Conservation (phyloP, 768 basidiomycete species). For the Solioccasus polychromus region DNA sequence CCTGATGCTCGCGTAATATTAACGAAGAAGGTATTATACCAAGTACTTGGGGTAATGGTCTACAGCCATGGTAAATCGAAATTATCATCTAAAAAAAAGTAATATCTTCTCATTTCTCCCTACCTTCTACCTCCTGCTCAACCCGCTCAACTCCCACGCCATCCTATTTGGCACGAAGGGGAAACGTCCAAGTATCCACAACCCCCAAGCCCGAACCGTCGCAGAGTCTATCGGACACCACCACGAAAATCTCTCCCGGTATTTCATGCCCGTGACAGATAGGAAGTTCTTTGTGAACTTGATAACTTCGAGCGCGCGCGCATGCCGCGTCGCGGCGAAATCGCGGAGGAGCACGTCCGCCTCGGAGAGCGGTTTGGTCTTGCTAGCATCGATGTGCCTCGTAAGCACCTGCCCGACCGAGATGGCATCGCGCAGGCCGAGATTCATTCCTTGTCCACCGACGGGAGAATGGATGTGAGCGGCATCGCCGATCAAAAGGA, state of each 20-base stretch:
- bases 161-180: slow-evolving; percentile 11
- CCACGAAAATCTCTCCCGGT: slow-evolving; percentile 13
- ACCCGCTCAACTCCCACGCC: slow-evolving; percentile 22
- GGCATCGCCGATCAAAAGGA: slow-evolving; percentile 43
- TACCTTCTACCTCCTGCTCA: slow-evolving; percentile 20
- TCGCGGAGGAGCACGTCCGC: slow-evolving; percentile 33
- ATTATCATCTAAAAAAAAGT: no score
- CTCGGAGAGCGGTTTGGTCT: slow-evolving; percentile 6
- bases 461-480: slow-evolving; percentile 55
- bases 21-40: no score
- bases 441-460: slow-evolving; percentile 58
- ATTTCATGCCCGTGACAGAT: slow-evolving; percentile 20
- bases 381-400: slow-evolving; percentile 29
- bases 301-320: slow-evolving; percentile 42
- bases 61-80: no score
- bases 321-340: slow-evolving; percentile 36
- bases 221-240: slow-evolving; percentile 27
- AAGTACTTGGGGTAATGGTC: no score
- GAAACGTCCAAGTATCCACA: slow-evolving; percentile 23
- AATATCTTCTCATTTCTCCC: no score
- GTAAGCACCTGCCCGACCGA: slow-evolving; percentile 42
- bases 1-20: no score
- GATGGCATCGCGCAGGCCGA: slow-evolving; percentile 54
- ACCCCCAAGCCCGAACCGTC: slow-evolving; percentile 24
- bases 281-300: slow-evolving; percentile 37